These are phyloP conservation scores for Fusarium penzigii DNA, from an alignment of 2,329 filamentous ascomycete genomes.

Conservation along the genomic window DNA sequence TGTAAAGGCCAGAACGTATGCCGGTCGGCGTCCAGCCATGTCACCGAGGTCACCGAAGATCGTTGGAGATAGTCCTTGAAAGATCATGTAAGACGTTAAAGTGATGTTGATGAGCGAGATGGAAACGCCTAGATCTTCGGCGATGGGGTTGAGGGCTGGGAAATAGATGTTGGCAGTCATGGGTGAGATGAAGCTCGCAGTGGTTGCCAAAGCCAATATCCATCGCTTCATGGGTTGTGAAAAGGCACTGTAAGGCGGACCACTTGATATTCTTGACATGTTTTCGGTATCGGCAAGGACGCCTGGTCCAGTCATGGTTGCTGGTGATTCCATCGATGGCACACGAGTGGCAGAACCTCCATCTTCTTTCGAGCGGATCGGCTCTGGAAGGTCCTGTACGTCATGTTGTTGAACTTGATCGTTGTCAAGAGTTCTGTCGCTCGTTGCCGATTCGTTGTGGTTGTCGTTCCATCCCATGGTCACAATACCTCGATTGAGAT, in stretches of 20 bases:
- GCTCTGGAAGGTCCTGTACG: no score
- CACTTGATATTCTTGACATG: constrained; percentile 20
- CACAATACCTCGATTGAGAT: neutral
- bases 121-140: constrained; percentile 41
- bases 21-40: constrained; percentile 59
- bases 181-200: constrained; percentile 57
- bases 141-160: constrained; percentile 43
- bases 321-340: constrained; percentile 3
- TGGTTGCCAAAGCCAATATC: constrained; percentile 54
- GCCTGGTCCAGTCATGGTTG: constrained; percentile 11
- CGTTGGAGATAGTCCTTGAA: constrained; percentile 63
- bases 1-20: constrained; percentile 57
- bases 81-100: constrained; percentile 63
- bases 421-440: neutral
- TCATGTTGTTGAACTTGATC: constrained; percentile 7
- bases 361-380: neutral
- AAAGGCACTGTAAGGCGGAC: constrained; percentile 32
- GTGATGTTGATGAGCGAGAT: constrained; percentile 48
- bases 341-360: constrained; percentile 5
- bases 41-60: constrained; percentile 65
- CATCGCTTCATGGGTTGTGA: constrained; percentile 46
- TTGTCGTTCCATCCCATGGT: constrained; percentile 14
- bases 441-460: constrained; percentile 3
- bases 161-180: constrained; percentile 62
- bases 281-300: constrained; percentile 21